Percentiles rank a stretch among this genome's conserved stretches.
Conservation (phyloP, 331 rosid species). For the Rosa hybrid region DNA sequence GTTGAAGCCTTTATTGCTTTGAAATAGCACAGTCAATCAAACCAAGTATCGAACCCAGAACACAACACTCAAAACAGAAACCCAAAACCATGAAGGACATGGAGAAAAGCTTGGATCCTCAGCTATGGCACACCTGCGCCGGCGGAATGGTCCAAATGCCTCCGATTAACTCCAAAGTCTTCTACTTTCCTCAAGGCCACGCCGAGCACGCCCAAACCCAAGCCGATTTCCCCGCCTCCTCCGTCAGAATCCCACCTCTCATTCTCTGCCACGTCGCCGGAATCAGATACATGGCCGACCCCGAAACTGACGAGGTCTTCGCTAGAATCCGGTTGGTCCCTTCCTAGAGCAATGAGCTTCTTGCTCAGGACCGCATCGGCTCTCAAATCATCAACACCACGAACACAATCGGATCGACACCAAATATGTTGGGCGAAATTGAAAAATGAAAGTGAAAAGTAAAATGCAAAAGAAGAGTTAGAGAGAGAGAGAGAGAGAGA, state of each 20-base stretch:
- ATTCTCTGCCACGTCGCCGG: constrained; percentile 69
- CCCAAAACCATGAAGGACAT: constrained; percentile 53
- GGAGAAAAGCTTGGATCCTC: constrained; percentile 78
- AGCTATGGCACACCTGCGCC: constrained; percentile 97
- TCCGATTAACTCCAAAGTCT: constrained; percentile 67
- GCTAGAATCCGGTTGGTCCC: constrained; percentile 57
- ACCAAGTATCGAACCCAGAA: background rate
- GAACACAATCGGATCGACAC: background rate
- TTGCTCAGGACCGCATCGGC: constrained; percentile 27
- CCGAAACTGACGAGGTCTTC: constrained; percentile 84
- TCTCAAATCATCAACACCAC: too few relatives aligned
- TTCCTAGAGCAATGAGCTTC: constrained; percentile 43
- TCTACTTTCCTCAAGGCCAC: constrained; percentile 96
- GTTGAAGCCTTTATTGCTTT: constrained; percentile 6
- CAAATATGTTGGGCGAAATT: background rate
- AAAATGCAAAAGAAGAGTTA: background rate
- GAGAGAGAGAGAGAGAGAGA: too few relatives aligned
- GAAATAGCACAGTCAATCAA: background rate
- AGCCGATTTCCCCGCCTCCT: constrained; percentile 46
- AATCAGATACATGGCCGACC: constrained; percentile 80
- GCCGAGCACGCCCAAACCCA: constrained; percentile 86
- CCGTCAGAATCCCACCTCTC: constrained; percentile 58
- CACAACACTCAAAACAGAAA: background rate
- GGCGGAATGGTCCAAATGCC: constrained; percentile 98
- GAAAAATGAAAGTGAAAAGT: background rate